phyloP scores from a whole-genome alignment of 2,329 filamentous ascomycete species.

The Hypoxylon sp. region DNA sequence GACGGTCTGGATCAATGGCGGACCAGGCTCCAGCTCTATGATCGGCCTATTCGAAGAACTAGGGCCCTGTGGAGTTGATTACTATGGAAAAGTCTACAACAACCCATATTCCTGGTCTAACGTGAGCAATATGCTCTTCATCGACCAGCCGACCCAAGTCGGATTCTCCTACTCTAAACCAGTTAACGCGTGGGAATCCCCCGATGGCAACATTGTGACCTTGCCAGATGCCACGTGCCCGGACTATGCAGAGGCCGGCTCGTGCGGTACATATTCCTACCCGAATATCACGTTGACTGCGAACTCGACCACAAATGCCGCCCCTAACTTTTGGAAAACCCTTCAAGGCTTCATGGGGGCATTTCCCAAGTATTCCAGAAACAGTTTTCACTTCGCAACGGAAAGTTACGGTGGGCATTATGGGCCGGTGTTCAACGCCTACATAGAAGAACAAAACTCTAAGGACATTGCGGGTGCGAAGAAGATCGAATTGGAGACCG shows the following conservation, averaged over 20 bases:
- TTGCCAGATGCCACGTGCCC: conserved; percentile 65
- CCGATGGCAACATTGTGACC: conserved; percentile 56
- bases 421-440: conserved; percentile 68
- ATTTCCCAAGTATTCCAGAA: conserved; percentile 66
- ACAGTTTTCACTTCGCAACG: conserved; percentile 69
- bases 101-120: conserved; percentile 75
- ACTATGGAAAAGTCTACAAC: conserved; percentile 60
- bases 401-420: conserved; percentile 73
- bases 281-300: conserved; percentile 66
- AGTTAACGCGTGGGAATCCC: conserved; percentile 50
- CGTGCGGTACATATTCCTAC: conserved; percentile 71
- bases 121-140: conserved; percentile 72
- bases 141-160: conserved; percentile 73
- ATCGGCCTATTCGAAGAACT: conserved; percentile 69
- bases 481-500: conserved; percentile 64
- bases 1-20: conserved; percentile 69
- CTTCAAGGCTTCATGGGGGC: conserved; percentile 75
- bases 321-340: conserved; percentile 73
- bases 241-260: conserved; percentile 60
- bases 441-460: conserved; percentile 64
- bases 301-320: conserved; percentile 67
- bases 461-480: conserved; percentile 61
- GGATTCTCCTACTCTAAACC: conserved; percentile 67
- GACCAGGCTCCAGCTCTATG: conserved; percentile 67
- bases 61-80: conserved; percentile 59